Evolutionary conservation across 208 protist genomes (phyloP).

Genomic region (Angomonas ambiguus): DNA sequence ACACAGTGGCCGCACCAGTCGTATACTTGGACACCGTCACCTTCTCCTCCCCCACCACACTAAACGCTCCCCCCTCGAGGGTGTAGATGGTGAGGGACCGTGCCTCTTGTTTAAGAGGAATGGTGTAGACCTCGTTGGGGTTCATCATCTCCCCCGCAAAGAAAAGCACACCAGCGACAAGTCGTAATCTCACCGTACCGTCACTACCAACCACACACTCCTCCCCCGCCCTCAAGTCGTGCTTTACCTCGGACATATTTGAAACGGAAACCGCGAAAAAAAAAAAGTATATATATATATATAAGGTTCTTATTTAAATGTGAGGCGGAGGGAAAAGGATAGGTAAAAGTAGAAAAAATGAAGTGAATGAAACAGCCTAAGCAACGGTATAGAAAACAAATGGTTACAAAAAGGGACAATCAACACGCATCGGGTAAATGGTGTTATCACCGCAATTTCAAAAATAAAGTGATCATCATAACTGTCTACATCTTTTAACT

Average conservation of each 20-base stretch:
- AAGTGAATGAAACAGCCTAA: too few species aligned
- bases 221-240: constrained; percentile 67
- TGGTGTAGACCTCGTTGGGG: constrained; percentile 38
- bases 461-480: constrained; percentile 12
- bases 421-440: too few species aligned
- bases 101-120: constrained; percentile 33
- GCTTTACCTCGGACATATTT: too few species aligned
- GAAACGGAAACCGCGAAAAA: not conserved
- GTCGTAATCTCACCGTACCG: constrained; percentile 37
- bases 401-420: too few species aligned
- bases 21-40: constrained; percentile 32
- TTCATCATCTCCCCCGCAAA: constrained; percentile 64
- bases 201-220: constrained; percentile 59
- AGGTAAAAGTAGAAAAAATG: too few species aligned
- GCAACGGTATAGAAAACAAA: too few species aligned
- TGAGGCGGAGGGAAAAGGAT: not conserved
- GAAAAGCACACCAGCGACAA: constrained; percentile 66
- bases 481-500: not conserved
- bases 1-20: constrained; percentile 35
- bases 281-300: constrained; percentile 6
- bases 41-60: constrained; percentile 28
- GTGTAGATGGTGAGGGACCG: constrained; percentile 55
- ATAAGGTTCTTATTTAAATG: not conserved
- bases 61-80: constrained; percentile 61
- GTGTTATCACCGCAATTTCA: too few species aligned